Evolutionary conservation across 805 yeast genomes (phyloP).

Genomic region (Tanozyma kutaoensis): DNA sequence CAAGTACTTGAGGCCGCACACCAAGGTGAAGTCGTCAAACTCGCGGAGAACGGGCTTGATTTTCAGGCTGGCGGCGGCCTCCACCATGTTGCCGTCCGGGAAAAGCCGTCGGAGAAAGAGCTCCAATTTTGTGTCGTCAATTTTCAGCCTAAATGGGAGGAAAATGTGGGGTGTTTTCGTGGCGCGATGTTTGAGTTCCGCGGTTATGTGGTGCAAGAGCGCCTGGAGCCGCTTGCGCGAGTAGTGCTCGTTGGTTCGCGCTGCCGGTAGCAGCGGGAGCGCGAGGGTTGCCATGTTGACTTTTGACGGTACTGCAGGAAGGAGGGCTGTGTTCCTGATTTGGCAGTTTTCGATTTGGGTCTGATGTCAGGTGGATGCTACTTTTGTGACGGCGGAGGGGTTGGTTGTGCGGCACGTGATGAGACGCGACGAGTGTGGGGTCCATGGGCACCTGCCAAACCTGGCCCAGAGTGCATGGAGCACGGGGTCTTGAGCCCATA

Average conservation of each 20-base stretch:
- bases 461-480: too few species aligned
- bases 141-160: constrained; percentile 65
- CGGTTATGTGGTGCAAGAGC: constrained; percentile 57
- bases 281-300: too few species aligned
- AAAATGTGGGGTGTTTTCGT: constrained; percentile 61
- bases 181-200: constrained; percentile 47
- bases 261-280: too few species aligned
- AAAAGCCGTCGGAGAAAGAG: constrained; percentile 43
- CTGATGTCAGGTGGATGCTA: too few species aligned
- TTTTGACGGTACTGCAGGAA: too few species aligned
- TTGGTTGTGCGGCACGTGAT: too few species aligned
- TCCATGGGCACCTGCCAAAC: too few species aligned
- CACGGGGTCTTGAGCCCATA: too few species aligned
- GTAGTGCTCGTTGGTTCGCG: constrained; percentile 36
- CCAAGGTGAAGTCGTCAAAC: constrained; percentile 54
- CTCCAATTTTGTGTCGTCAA: constrained; percentile 47
- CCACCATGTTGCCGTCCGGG: constrained; percentile 38
- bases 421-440: too few species aligned
- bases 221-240: constrained; percentile 55
- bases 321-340: too few species aligned
- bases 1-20: constrained; percentile 64
- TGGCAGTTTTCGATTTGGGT: too few species aligned
- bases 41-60: constrained; percentile 30
- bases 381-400: too few species aligned
- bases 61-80: constrained; percentile 16